phyloP scores from a whole-genome alignment of 2,329 filamentous ascomycete genomes.

The Epichloe coenophiala region DNA sequence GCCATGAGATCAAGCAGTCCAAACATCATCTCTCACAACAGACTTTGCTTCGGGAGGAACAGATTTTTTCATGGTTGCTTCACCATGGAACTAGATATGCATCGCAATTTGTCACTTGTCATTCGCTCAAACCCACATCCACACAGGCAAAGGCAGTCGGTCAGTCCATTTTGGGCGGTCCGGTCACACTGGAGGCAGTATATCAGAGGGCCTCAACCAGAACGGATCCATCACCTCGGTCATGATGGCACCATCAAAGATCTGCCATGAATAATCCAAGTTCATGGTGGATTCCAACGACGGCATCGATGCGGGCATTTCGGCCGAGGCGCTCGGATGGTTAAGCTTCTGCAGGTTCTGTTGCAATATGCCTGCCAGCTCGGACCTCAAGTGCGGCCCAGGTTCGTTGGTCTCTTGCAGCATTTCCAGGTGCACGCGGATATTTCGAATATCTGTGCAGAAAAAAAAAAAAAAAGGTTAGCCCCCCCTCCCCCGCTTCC shows the following conservation, averaged over 20 bases:
- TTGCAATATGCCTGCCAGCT: constrained; percentile 9
- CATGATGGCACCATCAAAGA: constrained; percentile 9
- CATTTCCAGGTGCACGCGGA: constrained; percentile 16
- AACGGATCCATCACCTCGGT: constrained; percentile 2
- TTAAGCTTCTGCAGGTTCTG: constrained; percentile 13
- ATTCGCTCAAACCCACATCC: no score
- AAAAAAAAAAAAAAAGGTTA: background rate
- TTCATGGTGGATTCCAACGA: constrained; percentile 4
- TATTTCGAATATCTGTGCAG: constrained; percentile 14
- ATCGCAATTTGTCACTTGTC: no score
- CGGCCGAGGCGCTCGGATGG: constrained; percentile 8
- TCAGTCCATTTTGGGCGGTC: background rate
- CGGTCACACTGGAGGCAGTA: background rate
- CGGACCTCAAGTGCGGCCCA: constrained; percentile 12
- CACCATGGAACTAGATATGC: no score
- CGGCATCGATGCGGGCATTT: constrained; percentile 2
- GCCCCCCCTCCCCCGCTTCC: no score
- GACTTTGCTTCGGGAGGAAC: no score
- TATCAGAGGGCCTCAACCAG: background rate
- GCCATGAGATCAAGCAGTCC: no score
- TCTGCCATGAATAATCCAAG: constrained; percentile 10
- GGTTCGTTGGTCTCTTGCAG: constrained; percentile 16
- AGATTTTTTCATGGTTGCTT: no score
- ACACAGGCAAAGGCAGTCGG: no score
- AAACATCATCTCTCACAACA: no score